Evolutionary conservation across 192 early-diverging fungal genomes (phyloP), one percentile per base, ranked within the genome.

Genomic region (Entomortierella lignicola): DNA sequence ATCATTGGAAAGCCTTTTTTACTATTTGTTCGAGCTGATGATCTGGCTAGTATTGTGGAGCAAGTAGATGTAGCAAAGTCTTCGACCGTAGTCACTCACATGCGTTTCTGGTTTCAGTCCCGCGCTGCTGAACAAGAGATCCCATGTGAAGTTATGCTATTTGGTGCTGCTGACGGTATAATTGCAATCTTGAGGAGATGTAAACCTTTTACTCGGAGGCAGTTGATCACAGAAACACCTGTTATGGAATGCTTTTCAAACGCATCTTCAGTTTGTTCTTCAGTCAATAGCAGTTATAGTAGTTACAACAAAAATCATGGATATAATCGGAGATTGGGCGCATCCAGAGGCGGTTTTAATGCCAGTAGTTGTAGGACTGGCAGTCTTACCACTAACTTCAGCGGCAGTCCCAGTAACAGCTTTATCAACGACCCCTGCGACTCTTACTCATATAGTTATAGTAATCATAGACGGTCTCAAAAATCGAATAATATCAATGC

Each of bases 1-100:
- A 41, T 55, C 15, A 37, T 70, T 20, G 81, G 81, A 50, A 72
- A 69, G 20, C 67, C 81, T 3, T 70, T 82, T 27, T 29, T 74
- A 10, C 61, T 69, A n/a, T 74, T 60, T 50, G 51, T 82, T 29
- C 81, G 72, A 4, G 37, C 70, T 10, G 72, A 82, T 21, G 81
- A 82, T 47, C 50, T 74, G 13, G 32, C 27, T 6, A 53, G 47
- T 13, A 69, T 82, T 63, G 63, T 70, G 15, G 70, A 72, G 34
- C 71, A 82, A 39, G 62, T 70, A 13, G 81, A 82, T 13, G n/a
- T 77, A 47, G 81, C 81, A 17, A 82, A 82, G 29, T 68, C 81
- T 4, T 62, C 68, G 17, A 74, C 69, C 25, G 55, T 55, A 2
- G 68, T 82, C 1, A 69, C 81, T 1, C 81, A 82, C 31, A 77